Evolutionary conservation across 23 red algal genomes (phyloP), one percentile per base, ranked within the genome.

Genomic region (Gracilaria domingensis): DNA sequence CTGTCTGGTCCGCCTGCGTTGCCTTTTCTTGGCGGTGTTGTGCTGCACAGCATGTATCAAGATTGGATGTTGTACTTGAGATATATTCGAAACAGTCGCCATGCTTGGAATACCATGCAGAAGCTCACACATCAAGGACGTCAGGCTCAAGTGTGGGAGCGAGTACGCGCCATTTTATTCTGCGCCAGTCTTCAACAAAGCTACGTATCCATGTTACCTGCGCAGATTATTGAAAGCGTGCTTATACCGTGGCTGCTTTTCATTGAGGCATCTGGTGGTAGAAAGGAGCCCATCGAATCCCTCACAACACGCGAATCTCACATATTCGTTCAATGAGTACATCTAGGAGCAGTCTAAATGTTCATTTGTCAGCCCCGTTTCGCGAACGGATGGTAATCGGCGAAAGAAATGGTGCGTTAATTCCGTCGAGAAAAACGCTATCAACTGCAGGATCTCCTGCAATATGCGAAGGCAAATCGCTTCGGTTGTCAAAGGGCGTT

Each of bases 11-110:
- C 69, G 1, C 35, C 69, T 26, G 36, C 69, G 21, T 36, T 75
- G 8, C 69, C 69, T 40, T 75, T 40, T 7, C 35, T 40, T 1
- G 36, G 69, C 23, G 69, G 69, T 21, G 39, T 25, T 8, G 39
- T 75, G 8, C 36, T 75, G 18, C n/a, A 75, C 4, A 75, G 69
- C 36, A 75, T 75, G 69, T 24, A 75, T 23, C 20, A 75, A 13
- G 69, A 75, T 47, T 75, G 69, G 69, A 75, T 75, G 69, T 45
- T 75, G 36, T 75, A 75, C 14, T 7, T 3, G 14, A 47, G 37
- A n/a, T 75, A 47, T 20, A 24, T 75, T 45, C 39, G 28, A 7
- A 25, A 75, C 39, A 12, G 17, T 5, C 69, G 35, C 7, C 28
- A 25, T 21, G 69, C 69, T 47, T 8, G 33, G 69, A 17, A 18